Base-by-base conservation (phyloP, 139 green algal species). In the Zygnema cylindricum region DNA sequence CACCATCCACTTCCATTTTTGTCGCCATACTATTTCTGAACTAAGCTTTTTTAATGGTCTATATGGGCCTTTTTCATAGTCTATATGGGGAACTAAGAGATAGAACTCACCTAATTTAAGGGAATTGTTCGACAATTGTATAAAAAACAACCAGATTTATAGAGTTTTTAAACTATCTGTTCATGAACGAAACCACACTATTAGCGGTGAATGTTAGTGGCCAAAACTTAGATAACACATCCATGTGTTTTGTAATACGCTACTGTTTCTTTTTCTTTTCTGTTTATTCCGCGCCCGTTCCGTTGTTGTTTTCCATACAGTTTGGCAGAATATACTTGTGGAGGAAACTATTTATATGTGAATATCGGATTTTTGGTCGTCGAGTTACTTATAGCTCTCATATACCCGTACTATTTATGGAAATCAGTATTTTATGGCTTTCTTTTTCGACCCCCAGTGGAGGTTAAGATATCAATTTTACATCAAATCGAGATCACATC, bases 181-280 rank as follows among this genome's bases (percentile, higher is more conserved):
- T n/a, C n/a, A 77, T 23, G 2, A 25, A 55, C 21, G 40, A 54
- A n/a, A 77, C 43, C 78, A 77, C 41, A 32, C 76, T 77, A 33
- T 36, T 54, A 32, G 41, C 36, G n/a, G 42, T 86, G 78, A 55
- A 54, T 1, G 78, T 55, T 16, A 38, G 42, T 55, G 40, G 73
- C 38, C 55, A 33, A 0, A 21, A n/a, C 0, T 35, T 86, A n/a
- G 73, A 77, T 38, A 55, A 55, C 41, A 77, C 76, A 33, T n/a
- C 32, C 78, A 86, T n/a, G n/a, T n/a, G 76, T 55, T 86, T 86
- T n/a, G 78, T 54, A 3, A 77, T 38, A 1, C 78, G 73, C 23
- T 86, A 77, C 41, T 54, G 78, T 35, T 22, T 86, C 36, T 36
- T 55, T 1, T 55, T 54, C 11, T 78, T 86, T 35, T 43, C n/a